Evolutionary conservation across 2,329 filamentous ascomycete genomes (phyloP).

Genomic region (Pseudogymnoascus verrucosus): DNA sequence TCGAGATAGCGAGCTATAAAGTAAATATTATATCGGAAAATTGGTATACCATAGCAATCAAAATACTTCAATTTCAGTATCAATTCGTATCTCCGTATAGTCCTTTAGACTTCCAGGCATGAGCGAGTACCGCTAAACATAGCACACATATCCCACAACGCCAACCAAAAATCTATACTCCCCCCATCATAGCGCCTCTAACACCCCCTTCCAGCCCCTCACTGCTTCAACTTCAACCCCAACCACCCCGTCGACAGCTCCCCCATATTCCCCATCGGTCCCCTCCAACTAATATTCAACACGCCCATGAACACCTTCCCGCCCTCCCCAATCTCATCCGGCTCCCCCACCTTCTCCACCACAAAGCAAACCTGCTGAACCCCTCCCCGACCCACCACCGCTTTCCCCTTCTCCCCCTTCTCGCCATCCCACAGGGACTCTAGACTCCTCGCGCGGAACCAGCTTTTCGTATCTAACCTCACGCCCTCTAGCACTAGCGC

Average conservation of each 20-base stretch:
- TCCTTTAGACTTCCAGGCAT: neutral
- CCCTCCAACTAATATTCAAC: constrained; percentile 79
- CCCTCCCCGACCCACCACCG: constrained; percentile 54
- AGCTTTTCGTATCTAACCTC: constrained; percentile 44
- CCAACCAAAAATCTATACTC: neutral
- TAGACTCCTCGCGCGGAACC: constrained; percentile 46
- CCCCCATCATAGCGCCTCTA: neutral
- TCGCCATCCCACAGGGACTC: constrained; percentile 26
- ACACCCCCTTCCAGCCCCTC: neutral
- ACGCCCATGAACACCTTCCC: constrained; percentile 66
- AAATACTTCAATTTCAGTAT: neutral
- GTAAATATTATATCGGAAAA: neutral
- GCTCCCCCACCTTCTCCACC: constrained; percentile 35
- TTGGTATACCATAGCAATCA: neutral
- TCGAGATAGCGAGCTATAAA: neutral
- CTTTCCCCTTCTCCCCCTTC: constrained; percentile 44
- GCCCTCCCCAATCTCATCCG: constrained; percentile 27
- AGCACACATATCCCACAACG: neutral
- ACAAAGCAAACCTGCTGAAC: constrained; percentile 60
- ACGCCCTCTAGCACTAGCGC: constrained; percentile 68
- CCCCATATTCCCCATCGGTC: constrained; percentile 81
- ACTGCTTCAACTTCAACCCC: constrained; percentile 37
- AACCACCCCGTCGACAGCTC: constrained; percentile 82
- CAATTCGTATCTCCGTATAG: neutral
- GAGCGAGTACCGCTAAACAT: neutral